phyloP scores from a whole-genome alignment of 2,329 filamentous ascomycete genomes.

The Cladophialophora yegresii region DNA sequence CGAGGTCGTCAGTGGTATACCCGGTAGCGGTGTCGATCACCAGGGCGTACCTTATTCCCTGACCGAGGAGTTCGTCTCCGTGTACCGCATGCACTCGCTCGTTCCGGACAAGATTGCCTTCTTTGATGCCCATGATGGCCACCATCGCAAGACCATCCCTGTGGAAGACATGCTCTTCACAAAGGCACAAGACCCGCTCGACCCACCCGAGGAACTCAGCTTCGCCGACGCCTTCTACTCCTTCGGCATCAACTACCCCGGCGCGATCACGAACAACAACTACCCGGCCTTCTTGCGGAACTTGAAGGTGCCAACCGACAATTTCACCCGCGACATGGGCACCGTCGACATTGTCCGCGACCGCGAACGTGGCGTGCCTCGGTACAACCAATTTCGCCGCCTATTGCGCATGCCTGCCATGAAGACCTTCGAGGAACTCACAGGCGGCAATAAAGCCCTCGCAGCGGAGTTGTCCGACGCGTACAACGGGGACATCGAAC shows the following conservation, averaged over 20 bases:
- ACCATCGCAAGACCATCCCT: conserved; percentile 37
- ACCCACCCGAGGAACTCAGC: conserved; percentile 32
- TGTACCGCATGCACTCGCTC: conserved; percentile 49
- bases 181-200: conserved; percentile 19
- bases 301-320: conserved; percentile 46
- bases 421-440: conserved; percentile 46
- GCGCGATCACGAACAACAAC: conserved; percentile 49
- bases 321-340: conserved; percentile 43
- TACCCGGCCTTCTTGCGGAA: conserved; percentile 48
- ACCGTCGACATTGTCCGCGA: conserved; percentile 41
- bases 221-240: conserved; percentile 49
- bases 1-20: conserved; percentile 48
- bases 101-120: conserved; percentile 46
- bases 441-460: conserved; percentile 44
- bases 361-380: conserved; percentile 23
- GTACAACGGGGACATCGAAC: conserved; percentile 47
- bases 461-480: conserved; percentile 44
- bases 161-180: conserved; percentile 18
- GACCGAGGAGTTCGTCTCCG: conserved; percentile 51
- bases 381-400: conserved; percentile 46
- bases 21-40: conserved; percentile 45
- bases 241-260: conserved; percentile 53
- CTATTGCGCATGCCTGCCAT: conserved; percentile 43
- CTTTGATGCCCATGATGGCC: conserved; percentile 39
- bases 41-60: conserved; percentile 46